These are phyloP conservation scores for Cenococcum geophilum DNA, from an alignment of 495 filamentous ascomycete species.

Conservation along the genomic window DNA sequence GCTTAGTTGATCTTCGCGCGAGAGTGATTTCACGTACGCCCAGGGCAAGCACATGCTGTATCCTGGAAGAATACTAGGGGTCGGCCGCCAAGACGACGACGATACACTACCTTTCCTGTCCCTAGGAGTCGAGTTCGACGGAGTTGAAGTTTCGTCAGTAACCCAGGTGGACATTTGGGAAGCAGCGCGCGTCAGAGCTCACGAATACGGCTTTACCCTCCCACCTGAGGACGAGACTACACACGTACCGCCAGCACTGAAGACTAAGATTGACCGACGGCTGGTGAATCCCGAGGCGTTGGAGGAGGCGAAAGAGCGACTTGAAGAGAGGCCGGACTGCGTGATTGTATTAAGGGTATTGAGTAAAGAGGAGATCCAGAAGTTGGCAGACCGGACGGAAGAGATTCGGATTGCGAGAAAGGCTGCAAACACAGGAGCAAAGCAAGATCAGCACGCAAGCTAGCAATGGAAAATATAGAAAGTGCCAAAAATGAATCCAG, in stretches of 20 bases:
- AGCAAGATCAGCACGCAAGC: background rate
- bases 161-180: no score
- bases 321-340: slow-evolving; percentile 64
- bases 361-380: slow-evolving; percentile 68
- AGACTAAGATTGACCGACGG: slow-evolving; percentile 73
- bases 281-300: slow-evolving; percentile 71
- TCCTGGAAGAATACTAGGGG: no score
- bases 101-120: no score
- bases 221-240: slow-evolving; percentile 38
- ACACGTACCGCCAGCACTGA: no score
- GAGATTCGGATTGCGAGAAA: slow-evolving; percentile 42
- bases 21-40: no score
- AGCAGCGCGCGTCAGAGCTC: no score
- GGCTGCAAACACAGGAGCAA: background rate
- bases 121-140: no score
- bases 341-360: slow-evolving; percentile 75
- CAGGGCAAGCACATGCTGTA: no score
- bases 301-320: slow-evolving; percentile 62
- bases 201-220: no score
- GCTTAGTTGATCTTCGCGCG: no score
- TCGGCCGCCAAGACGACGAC: no score
- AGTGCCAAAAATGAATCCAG: background rate
- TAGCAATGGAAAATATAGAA: background rate
- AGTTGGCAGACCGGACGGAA: slow-evolving; percentile 61
- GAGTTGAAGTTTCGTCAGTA: no score